These are phyloP conservation scores for Coniochaeta hoffmannii DNA, from an alignment of 2,329 filamentous ascomycete genomes.

Conservation along the genomic window DNA sequence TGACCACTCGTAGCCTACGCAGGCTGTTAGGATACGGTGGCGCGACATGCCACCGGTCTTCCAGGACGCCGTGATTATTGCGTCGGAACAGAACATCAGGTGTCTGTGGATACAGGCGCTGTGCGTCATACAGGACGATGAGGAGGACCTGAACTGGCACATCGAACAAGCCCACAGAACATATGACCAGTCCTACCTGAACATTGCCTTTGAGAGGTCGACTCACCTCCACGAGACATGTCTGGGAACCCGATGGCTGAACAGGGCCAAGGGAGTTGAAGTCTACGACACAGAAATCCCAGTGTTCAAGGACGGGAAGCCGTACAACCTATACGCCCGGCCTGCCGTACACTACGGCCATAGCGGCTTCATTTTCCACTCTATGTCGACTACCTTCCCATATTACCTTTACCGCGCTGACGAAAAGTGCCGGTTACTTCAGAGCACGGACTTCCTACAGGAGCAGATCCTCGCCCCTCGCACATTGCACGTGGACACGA, in stretches of 20 bases:
- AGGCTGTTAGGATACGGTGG: background rate
- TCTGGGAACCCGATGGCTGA: background rate
- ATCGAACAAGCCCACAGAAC: background rate
- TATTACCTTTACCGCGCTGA: background rate
- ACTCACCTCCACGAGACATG: background rate
- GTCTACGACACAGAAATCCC: background rate
- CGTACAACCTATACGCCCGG: background rate
- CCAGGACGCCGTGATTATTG: constrained; percentile 5
- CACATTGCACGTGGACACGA: background rate
- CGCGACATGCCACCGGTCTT: background rate
- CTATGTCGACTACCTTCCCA: background rate
- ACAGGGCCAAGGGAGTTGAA: background rate
- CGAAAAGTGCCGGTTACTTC: background rate
- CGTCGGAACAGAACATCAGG: constrained; percentile 1
- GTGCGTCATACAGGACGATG: constrained; percentile 12
- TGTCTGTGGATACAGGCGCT: constrained; percentile 10
- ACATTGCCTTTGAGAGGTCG: background rate
- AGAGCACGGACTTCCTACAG: background rate
- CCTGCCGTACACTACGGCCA: background rate
- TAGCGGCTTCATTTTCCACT: background rate
- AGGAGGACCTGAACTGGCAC: background rate
- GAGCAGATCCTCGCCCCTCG: constrained; percentile 1
- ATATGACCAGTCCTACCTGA: constrained; percentile 2
- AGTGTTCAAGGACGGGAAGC: constrained; percentile 2
- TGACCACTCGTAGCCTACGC: background rate